These are phyloP conservation scores for Cladosporium sp. DNA, from an alignment of 2,329 filamentous ascomycete genomes.

Conservation along the genomic window DNA sequence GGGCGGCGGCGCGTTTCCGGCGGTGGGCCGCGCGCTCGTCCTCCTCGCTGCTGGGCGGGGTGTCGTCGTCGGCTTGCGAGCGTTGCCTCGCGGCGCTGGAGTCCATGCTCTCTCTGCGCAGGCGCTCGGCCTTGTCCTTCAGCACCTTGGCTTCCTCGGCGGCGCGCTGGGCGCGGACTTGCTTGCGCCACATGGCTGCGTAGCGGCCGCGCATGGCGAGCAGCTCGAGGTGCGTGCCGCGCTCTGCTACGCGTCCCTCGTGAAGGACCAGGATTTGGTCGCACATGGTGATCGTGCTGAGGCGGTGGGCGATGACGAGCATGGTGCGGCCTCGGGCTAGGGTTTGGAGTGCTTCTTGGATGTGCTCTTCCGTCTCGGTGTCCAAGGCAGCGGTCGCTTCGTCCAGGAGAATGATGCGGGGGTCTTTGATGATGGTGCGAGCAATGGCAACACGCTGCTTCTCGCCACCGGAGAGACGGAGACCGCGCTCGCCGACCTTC, in stretches of 20 bases:
- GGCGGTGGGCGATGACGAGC: constrained; percentile 81
- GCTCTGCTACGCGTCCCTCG: constrained; percentile 49
- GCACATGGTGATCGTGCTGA: constrained; percentile 53
- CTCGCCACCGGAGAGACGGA: constrained; percentile 84
- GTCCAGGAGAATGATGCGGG: constrained; percentile 86
- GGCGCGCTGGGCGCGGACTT: constrained; percentile 47
- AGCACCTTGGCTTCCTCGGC: constrained; percentile 47
- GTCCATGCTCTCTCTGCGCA: constrained; percentile 46
- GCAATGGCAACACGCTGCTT: constrained; percentile 94
- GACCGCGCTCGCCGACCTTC: constrained; percentile 84
- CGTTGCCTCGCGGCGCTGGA: constrained; percentile 32
- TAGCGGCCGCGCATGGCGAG: constrained; percentile 45
- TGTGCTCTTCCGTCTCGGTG: constrained; percentile 88
- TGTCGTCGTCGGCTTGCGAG: constrained; percentile 30
- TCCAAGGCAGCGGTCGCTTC: constrained; percentile 91
- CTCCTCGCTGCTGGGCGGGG: constrained; percentile 33
- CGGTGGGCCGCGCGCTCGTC: constrained; percentile 25
- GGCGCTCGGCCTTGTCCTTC: constrained; percentile 47
- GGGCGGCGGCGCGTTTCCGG: background rate
- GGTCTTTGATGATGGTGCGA: constrained; percentile 86
- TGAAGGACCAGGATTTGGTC: constrained; percentile 55
- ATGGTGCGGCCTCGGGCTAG: constrained; percentile 84
- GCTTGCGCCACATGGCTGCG: constrained; percentile 50
- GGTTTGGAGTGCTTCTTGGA: constrained; percentile 78
- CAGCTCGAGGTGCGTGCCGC: constrained; percentile 49